Evolutionary conservation across 1,284 basidiomycete species (phyloP).

Genomic region (Mycena citricolor): DNA sequence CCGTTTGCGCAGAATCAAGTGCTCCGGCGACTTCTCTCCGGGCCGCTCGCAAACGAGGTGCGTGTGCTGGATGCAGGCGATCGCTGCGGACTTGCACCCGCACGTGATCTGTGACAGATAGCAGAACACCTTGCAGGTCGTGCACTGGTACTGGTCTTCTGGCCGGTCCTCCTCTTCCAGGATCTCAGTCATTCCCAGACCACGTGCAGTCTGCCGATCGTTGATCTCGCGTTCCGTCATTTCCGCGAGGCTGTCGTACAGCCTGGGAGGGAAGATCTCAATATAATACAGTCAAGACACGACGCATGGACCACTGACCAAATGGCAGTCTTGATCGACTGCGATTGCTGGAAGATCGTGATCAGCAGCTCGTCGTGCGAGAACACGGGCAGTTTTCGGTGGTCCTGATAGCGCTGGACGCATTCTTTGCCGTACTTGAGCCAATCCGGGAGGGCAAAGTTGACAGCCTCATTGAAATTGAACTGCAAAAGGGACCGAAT

Average conservation of each 20-base stretch:
- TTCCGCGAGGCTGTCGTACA: constrained; percentile 79
- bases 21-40: constrained; percentile 38
- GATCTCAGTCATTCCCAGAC: constrained; percentile 61
- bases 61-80: constrained; percentile 87
- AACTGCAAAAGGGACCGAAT: constrained; percentile 52
- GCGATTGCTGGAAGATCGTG: constrained; percentile 92
- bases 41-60: constrained; percentile 75
- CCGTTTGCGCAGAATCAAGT: constrained; percentile 73
- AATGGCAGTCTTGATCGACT: constrained; percentile 88
- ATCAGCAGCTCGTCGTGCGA: constrained; percentile 97
- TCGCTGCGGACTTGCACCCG: constrained; percentile 66
- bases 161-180: constrained; percentile 79
- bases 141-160: constrained; percentile 96
- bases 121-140: constrained; percentile 91
- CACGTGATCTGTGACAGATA: constrained; percentile 93
- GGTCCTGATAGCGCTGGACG: constrained; percentile 84
- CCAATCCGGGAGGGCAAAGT: constrained; percentile 98
- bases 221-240: constrained; percentile 87
- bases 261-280: constrained; percentile 48
- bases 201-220: constrained; percentile 62
- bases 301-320: constrained; percentile 60
- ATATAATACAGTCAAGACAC: neutral
- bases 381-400: constrained; percentile 93
- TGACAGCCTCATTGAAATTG: constrained; percentile 99
- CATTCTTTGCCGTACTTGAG: constrained; percentile 84